Percentiles rank a stretch among this genome's conserved stretches.
Conservation (phyloP, 2,329 filamentous ascomycete species). For the Fusarium veterinarium region DNA sequence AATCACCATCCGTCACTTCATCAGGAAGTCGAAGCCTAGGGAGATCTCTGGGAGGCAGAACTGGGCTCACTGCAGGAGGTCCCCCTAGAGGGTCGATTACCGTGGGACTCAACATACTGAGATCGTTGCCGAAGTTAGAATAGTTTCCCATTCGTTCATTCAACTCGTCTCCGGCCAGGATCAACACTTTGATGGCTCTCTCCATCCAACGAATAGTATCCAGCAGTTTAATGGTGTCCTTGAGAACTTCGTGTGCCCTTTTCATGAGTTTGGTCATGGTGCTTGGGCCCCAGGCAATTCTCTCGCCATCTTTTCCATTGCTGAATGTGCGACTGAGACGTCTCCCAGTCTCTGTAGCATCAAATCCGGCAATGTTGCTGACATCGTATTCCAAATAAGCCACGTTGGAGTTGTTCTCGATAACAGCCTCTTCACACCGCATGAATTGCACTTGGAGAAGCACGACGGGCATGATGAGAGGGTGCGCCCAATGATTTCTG, state of each 20-base stretch:
- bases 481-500: slow-evolving; percentile 58
- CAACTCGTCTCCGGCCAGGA: slow-evolving; percentile 58
- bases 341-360: slow-evolving; percentile 45
- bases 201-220: slow-evolving; percentile 62
- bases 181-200: slow-evolving; percentile 56
- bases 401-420: slow-evolving; percentile 57
- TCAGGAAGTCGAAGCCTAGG: slow-evolving; percentile 30
- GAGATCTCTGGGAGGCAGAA: slow-evolving; percentile 36
- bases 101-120: slow-evolving; percentile 44
- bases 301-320: slow-evolving; percentile 39
- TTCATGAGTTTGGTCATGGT: slow-evolving; percentile 62
- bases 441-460: slow-evolving; percentile 60
- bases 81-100: slow-evolving; percentile 37
- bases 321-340: slow-evolving; percentile 40
- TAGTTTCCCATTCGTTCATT: slow-evolving; percentile 47
- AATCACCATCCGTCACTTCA: slow-evolving; percentile 39
- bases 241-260: slow-evolving; percentile 58
- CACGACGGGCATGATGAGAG: slow-evolving; percentile 58
- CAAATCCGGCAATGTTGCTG: slow-evolving; percentile 56
- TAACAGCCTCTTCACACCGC: slow-evolving; percentile 58
- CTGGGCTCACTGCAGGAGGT: slow-evolving; percentile 43
- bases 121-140: slow-evolving; percentile 35
- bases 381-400: slow-evolving; percentile 56
- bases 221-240: slow-evolving; percentile 58
- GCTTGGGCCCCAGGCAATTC: slow-evolving; percentile 51